A percentile compares a stretch with the other conserved stretches of the same genome.
Evolutionary conservation across 257 asterid species (phyloP).

Genomic region (Lantana camara): DNA sequence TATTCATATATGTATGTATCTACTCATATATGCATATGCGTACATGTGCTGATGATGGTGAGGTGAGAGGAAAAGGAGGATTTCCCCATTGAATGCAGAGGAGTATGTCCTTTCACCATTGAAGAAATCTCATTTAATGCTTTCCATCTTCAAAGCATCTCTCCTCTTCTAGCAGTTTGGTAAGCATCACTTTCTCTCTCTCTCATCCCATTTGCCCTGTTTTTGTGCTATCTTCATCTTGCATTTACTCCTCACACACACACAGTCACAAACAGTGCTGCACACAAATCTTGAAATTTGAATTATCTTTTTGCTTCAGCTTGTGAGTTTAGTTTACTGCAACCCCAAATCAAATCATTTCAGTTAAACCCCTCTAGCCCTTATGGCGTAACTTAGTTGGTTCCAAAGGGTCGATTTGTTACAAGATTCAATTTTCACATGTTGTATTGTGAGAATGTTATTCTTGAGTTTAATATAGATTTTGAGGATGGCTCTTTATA

Average conservation of each 20-base stretch:
- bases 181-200: constrained; percentile 19
- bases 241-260: constrained; percentile 42
- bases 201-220: constrained; percentile 25
- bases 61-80: not conserved
- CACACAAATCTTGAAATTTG: constrained; percentile 27
- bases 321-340: constrained; percentile 20
- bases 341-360: constrained; percentile 34
- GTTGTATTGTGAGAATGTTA: too few relatives aligned
- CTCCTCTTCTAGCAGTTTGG: constrained; percentile 23
- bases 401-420: too few relatives aligned
- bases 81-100: constrained; percentile 35
- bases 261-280: constrained; percentile 24
- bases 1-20: not conserved
- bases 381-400: too few relatives aligned
- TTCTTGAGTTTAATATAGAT: too few relatives aligned
- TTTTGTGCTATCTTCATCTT: constrained; percentile 21
- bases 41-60: constrained; percentile 3
- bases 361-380: too few relatives aligned
- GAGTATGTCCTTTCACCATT: constrained; percentile 50
- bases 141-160: constrained; percentile 29
- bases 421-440: too few relatives aligned
- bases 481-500: too few relatives aligned
- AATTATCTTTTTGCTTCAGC: constrained; percentile 15
- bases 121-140: constrained; percentile 47
- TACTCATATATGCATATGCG: constrained; percentile 4